Conservation (phyloP, 257 asterid genomes). For the Paulownia fortunei region DNA sequence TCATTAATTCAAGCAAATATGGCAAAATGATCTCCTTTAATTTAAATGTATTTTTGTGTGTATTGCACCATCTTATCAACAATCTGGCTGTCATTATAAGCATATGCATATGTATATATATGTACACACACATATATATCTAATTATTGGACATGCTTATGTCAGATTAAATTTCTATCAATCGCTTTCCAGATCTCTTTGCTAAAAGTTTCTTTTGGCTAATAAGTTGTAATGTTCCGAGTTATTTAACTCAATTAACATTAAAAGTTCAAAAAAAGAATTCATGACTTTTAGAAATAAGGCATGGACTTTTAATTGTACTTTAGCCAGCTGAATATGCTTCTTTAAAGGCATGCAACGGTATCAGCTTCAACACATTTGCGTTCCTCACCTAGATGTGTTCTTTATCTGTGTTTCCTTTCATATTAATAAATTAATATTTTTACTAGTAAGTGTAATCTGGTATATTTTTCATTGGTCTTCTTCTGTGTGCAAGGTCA, state of each 20-base stretch:
- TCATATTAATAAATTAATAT: conserved; percentile 14
- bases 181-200: neutral
- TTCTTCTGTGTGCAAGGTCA: conserved; percentile 48
- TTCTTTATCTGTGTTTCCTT: conserved; percentile 6
- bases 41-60: neutral
- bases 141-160: conserved; percentile 4
- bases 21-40: conserved; percentile 6
- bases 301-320: neutral
- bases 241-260: neutral
- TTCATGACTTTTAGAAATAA: neutral
- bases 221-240: conserved; percentile 10
- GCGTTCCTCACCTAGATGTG: conserved; percentile 10
- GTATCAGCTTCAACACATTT: conserved; percentile 15
- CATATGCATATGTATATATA: neutral
- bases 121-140: neutral
- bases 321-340: conserved; percentile 13
- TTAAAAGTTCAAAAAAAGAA: neutral
- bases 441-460: conserved; percentile 8
- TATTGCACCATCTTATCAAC: neutral
- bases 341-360: conserved; percentile 1
- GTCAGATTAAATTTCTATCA: conserved; percentile 6
- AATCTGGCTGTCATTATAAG: neutral
- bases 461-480: conserved; percentile 17
- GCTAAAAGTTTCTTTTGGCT: conserved; percentile 12
- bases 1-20: neutral